Percentiles rank a stretch among this genome's conserved stretches.
These are phyloP conservation scores for Phytophthora fragariaefolia DNA, from an alignment of 352 stramenopile genomes.

Conservation along the genomic window DNA sequence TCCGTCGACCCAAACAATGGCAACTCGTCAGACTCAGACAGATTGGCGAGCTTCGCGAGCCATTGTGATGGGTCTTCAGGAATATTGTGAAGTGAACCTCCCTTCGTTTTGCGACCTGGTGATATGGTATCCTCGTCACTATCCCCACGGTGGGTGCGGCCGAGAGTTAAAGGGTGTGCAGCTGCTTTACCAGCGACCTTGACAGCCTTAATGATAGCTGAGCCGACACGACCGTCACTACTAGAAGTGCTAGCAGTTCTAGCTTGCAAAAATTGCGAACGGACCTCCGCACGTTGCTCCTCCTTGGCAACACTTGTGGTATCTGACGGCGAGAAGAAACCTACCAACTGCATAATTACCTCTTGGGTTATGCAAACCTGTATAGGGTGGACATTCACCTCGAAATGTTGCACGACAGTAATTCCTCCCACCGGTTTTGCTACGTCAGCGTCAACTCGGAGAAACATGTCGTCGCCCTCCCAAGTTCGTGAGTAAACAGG, in stretches of 20 bases:
- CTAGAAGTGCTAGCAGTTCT: conserved; percentile 21
- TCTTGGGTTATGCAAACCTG: conserved; percentile 87
- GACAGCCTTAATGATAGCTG: conserved; percentile 61
- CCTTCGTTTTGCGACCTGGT: conserved; percentile 20
- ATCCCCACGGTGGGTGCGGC: conserved; percentile 36
- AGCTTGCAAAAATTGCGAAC: conserved; percentile 69
- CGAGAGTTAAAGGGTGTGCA: conserved; percentile 54
- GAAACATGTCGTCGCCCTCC: conserved; percentile 71
- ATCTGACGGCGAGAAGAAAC: conserved; percentile 56
- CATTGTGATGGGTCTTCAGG: conserved; percentile 56
- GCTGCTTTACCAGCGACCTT: conserved; percentile 72
- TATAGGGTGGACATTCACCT: conserved; percentile 87
- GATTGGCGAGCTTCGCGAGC: conserved; percentile 40
- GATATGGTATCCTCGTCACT: conserved; percentile 28
- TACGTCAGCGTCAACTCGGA: conserved; percentile 79
- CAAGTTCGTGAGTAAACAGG: conserved; percentile 50
- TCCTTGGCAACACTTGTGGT: conserved; percentile 45
- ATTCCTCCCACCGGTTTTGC: conserved; percentile 61
- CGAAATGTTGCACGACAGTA: conserved; percentile 82
- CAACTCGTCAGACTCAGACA: conserved; percentile 35
- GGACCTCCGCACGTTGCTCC: conserved; percentile 62
- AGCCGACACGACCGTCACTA: conserved; percentile 50
- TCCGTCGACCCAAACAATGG: conserved; percentile 22
- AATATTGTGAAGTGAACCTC: conserved; percentile 32
- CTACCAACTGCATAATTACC: conserved; percentile 70